Conservation (phyloP, 1,284 basidiomycete genomes). For the Moesziomyces globuligerus region DNA sequence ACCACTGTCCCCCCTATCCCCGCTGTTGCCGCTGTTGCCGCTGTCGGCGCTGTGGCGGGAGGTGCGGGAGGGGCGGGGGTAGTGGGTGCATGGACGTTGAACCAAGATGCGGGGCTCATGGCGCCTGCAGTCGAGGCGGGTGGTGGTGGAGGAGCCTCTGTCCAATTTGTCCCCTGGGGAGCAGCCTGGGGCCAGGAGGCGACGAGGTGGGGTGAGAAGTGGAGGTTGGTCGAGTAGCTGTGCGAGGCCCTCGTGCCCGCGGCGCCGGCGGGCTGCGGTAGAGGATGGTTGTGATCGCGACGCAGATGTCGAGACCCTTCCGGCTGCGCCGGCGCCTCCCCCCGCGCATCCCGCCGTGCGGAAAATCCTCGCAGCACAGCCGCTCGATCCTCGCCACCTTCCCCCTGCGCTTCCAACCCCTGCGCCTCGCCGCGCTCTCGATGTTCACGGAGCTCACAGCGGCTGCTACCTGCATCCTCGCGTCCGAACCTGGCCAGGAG, state of each 20-base stretch:
- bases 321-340: slow-evolving; percentile 4
- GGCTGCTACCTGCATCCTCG: no score
- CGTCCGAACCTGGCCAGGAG: slow-evolving; percentile 21
- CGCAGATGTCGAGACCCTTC: slow-evolving; percentile 1
- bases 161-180: no score
- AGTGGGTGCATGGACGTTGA: slow-evolving; percentile 3
- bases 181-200: not conserved
- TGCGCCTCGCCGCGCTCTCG: not conserved
- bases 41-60: not conserved
- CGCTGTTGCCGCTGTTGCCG: not conserved
- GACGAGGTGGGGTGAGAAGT: slow-evolving; percentile 11
- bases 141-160: not conserved
- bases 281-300: slow-evolving; percentile 11
- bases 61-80: not conserved
- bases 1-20: no score
- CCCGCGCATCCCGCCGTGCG: not conserved
- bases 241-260: slow-evolving; percentile 22
- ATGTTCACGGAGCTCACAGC: no score
- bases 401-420: not conserved
- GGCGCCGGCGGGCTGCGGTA: not conserved
- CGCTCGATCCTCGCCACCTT: slow-evolving; percentile 3
- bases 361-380: slow-evolving; percentile 7
- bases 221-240: slow-evolving; percentile 15
- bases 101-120: slow-evolving; percentile 16
- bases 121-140: no score